These are phyloP conservation scores for Sordariomycetes sp. DNA, from an alignment of 2,329 filamentous ascomycete genomes.

Conservation along the genomic window DNA sequence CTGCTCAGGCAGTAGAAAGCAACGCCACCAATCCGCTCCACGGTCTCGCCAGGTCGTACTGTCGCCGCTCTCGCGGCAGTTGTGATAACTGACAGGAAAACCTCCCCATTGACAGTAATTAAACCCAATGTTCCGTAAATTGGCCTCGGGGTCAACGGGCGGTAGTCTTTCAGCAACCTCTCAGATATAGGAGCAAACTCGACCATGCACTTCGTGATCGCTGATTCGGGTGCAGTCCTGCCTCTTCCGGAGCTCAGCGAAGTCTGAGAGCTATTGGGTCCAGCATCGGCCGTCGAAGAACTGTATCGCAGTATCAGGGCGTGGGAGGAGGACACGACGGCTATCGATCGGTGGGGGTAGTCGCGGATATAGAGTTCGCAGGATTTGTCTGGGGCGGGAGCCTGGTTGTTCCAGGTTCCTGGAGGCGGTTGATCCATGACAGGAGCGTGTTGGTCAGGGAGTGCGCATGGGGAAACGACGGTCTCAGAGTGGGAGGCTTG, in stretches of 20 bases:
- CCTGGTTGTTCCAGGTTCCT: slow-evolving; percentile 33
- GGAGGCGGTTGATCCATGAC: slow-evolving; percentile 40
- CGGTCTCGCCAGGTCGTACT: slow-evolving; percentile 77
- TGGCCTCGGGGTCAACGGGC: slow-evolving; percentile 61
- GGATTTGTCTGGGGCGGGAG: slow-evolving; percentile 46
- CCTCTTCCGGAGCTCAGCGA: slow-evolving; percentile 38
- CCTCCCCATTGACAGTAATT: slow-evolving; percentile 73
- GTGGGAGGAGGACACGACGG: slow-evolving; percentile 70
- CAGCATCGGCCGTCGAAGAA: slow-evolving; percentile 50
- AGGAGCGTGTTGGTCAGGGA: slow-evolving; percentile 1
- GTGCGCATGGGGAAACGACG: no score
- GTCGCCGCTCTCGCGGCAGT: slow-evolving; percentile 70
- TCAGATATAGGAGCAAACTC: slow-evolving; percentile 64
- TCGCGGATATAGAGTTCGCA: slow-evolving; percentile 81
- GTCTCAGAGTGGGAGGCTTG: no score
- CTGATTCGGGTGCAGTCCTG: slow-evolving; percentile 20
- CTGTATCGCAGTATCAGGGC: slow-evolving; percentile 79
- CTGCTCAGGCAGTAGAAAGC: slow-evolving; percentile 91
- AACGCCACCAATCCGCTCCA: slow-evolving; percentile 77
- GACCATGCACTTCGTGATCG: slow-evolving; percentile 67
- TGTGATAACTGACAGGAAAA: slow-evolving; percentile 87
- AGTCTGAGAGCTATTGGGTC: slow-evolving; percentile 48
- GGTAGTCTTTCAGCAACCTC: slow-evolving; percentile 66
- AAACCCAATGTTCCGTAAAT: slow-evolving; percentile 83
- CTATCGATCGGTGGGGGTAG: slow-evolving; percentile 78